Evolutionary conservation across 2,329 filamentous ascomycete species (phyloP), one percentile per base, ranked within the genome.

Genomic region (Alternaria viburni): DNA sequence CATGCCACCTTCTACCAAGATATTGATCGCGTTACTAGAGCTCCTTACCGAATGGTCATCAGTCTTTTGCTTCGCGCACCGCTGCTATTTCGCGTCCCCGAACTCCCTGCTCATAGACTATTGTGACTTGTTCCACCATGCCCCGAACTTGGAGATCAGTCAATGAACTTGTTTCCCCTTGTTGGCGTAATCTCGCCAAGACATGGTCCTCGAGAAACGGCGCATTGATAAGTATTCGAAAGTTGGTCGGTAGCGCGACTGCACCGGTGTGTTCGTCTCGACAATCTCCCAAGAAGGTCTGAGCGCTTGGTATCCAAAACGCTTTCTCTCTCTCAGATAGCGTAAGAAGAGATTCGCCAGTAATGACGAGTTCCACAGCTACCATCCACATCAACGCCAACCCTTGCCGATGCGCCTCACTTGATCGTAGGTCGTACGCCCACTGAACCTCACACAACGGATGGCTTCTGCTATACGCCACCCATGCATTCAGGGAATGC

Each of bases 11-110:
- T 3, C 36, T 41, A 41, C n/a, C n/a, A 41, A 3, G 0, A 41
- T 2, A 6, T 41, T 41, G 4, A 17, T 41, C 36, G 15, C 36
- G 36, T 3, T 41, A 0, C 0, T 41, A 3, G n/a, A 41, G 2
- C 5, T 41, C 36, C 0, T 1, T 3, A 41, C 36, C n/a, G 9
- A 41, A 10, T 0, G 3, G 15, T 41, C 15, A 63, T 64, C 6
- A 61, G 64, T 19, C 28, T 72, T 10, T 32, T 9, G 26, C 47
- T 13, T 21, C 30, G 26, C 26, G 26, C 47, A 50, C 4, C 26
- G 28, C 26, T n/a, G 47, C 1, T 32, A n/a, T 50, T 50, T 32
- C 47, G 6, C 11, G 30, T n/a, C 26, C 17, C 30, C 5, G 26
- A 0, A 11, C 11, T 13, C 5, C 26, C 47, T 50, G 47, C 2